Evolutionary conservation across 1,284 basidiomycete genomes (phyloP), one percentile per base, ranked within the genome.

Genomic region (Pascua sp.): DNA sequence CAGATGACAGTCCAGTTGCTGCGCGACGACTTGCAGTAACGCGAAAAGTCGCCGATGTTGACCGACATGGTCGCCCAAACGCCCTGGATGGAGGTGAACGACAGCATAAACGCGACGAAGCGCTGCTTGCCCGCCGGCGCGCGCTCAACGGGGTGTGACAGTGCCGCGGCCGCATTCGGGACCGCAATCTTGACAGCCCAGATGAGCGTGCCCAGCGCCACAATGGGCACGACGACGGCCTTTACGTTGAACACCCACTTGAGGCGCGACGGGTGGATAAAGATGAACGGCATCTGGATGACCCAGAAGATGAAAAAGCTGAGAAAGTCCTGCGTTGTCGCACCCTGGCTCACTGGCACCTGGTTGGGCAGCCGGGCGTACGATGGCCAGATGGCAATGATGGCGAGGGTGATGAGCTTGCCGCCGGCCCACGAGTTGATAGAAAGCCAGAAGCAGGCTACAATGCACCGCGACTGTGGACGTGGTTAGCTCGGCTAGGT

Each of bases 401-500:
- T 79, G 84, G 88, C 88, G 76, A 83, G 68, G 11, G 67, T 62
- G 51, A 62, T 63, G 53, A 64, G 73, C 56, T 71, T 64, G 55
- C 69, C 71, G 15, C 55, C 59, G 16, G 65, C 61, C 64, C 63
- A 86, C 8, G 85, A 84, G 81, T 83, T 82, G 53, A 85, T 80
- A 16, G 83, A 84, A 57, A 86, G 86, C 88, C 88, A 90, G 76
- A 89, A 89, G 81, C 87, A 84, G 13, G 87, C 81, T n/a, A 89
- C 81, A 42, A 88, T 78, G 50, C 85, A 82, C 13, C 88, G 83
- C 54, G 86, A 87, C 58, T 56, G 55, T 1, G 39, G n/a, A 1
- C 16, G 24, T 8, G 16, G 41, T 42, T 12, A n/a, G 41, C 13
- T 12, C 13, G 7, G n/a, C 5, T n/a, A 42, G 41, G 41, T n/a